Conservation (phyloP, 1,284 basidiomycete genomes). For the Inonotus obliquus region DNA sequence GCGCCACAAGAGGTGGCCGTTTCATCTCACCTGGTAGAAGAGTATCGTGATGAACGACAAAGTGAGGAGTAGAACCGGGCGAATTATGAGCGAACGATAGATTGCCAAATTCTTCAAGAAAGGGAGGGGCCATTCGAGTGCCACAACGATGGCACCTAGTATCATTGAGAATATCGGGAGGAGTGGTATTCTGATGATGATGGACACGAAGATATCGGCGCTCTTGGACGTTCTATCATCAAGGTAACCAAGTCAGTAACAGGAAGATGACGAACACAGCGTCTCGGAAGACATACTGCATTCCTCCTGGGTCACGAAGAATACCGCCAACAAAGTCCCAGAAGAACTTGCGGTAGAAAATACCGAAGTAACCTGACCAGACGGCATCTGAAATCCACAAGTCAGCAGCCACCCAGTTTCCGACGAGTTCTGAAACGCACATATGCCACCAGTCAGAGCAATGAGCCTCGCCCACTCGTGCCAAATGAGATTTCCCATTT, state of each 20-base stretch:
- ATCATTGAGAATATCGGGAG: slow-evolving; percentile 64
- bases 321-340: slow-evolving; percentile 79
- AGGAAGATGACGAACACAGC: neutral
- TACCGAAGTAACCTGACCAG: slow-evolving; percentile 74
- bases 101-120: slow-evolving; percentile 50
- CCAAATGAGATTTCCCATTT: slow-evolving; percentile 82
- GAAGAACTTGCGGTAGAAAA: slow-evolving; percentile 87
- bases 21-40: slow-evolving; percentile 66
- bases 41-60: slow-evolving; percentile 64
- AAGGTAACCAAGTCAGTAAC: neutral
- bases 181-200: slow-evolving; percentile 73
- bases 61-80: slow-evolving; percentile 59
- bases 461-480: slow-evolving; percentile 73
- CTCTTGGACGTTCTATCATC: slow-evolving; percentile 55
- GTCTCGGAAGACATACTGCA: slow-evolving; percentile 56
- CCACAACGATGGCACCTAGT: slow-evolving; percentile 51
- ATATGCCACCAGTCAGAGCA: slow-evolving; percentile 65
- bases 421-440: slow-evolving; percentile 44
- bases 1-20: neutral
- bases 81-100: slow-evolving; percentile 59
- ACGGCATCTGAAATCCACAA: slow-evolving; percentile 52
- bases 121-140: slow-evolving; percentile 65
- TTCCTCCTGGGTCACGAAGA: slow-evolving; percentile 67
- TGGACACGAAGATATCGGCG: slow-evolving; percentile 55
- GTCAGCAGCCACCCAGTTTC: slow-evolving; percentile 13